Conservation (phyloP, 495 filamentous ascomycete species). For the Xylaria cubensis region DNA sequence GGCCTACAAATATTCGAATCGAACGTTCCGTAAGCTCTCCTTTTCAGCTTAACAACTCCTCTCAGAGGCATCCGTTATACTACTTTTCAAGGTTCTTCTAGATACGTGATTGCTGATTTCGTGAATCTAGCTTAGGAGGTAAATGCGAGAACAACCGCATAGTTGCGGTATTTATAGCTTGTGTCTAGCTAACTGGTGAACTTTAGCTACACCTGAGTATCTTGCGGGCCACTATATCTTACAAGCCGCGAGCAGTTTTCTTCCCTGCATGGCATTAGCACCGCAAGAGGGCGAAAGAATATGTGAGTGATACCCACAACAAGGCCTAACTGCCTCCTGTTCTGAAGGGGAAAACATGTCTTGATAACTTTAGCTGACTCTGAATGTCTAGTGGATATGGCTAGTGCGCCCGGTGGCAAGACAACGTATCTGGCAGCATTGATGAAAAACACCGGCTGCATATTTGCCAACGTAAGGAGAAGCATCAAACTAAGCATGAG, state of each 20-base stretch:
- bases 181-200: slow-evolving; percentile 1
- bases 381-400: slow-evolving; percentile 66
- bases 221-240: slow-evolving; percentile 97
- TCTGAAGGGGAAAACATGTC: not conserved
- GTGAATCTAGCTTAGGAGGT: slow-evolving; percentile 24
- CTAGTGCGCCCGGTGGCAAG: slow-evolving; percentile 96
- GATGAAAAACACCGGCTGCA: slow-evolving; percentile 96
- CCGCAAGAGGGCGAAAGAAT: slow-evolving; percentile 92
- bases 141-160: not conserved
- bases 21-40: slow-evolving; percentile 76
- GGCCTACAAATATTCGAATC: slow-evolving; percentile 96
- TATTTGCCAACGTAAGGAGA: slow-evolving; percentile 78
- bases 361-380: slow-evolving; percentile 24
- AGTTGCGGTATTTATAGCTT: not conserved
- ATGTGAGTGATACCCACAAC: slow-evolving; percentile 40
- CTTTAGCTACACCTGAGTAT: slow-evolving; percentile 87
- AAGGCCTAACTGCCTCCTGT: not conserved
- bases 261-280: slow-evolving; percentile 95
- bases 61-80: not conserved
- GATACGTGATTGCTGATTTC: not conserved
- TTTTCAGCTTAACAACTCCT: not conserved
- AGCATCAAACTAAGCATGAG: not conserved
- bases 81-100: not conserved
- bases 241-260: slow-evolving; percentile 94
- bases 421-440: slow-evolving; percentile 94